Percentiles rank a stretch among this genome's conserved stretches.
These are phyloP conservation scores for Marsdenia floribunda DNA, from an alignment of 257 asterid species.

Conservation along the genomic window DNA sequence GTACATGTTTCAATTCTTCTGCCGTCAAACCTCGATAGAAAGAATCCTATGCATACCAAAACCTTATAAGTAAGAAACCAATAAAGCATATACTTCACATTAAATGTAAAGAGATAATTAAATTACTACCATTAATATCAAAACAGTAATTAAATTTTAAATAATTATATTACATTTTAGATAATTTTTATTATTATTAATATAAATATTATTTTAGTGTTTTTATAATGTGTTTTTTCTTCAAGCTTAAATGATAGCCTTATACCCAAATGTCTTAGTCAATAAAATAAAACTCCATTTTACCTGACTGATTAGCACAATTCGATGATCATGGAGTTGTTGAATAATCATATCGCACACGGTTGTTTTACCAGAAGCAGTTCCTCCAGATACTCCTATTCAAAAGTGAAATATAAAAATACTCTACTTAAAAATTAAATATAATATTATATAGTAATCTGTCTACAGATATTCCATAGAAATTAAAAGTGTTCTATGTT, in stretches of 20 bases:
- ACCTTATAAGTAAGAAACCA: not conserved
- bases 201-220: too few species aligned
- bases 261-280: too few species aligned
- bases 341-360: constrained; percentile 99
- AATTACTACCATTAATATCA: too few species aligned
- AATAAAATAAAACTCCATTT: not conserved
- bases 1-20: constrained; percentile 71
- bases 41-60: constrained; percentile 62
- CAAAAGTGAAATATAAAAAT: constrained; percentile 1
- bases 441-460: not conserved
- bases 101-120: too few species aligned
- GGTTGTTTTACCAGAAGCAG: constrained; percentile 96
- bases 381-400: constrained; percentile 97
- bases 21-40: constrained; percentile 89
- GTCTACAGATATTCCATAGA: not conserved
- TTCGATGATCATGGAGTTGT: constrained; percentile 98
- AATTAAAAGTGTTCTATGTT: too few species aligned
- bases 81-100: not conserved
- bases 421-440: not conserved
- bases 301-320: constrained; percentile 93
- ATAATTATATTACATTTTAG: too few species aligned
- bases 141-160: too few species aligned
- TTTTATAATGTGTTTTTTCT: too few species aligned
- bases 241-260: too few species aligned
- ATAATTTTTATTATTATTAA: too few species aligned